Conservation (phyloP, 305 asterid species). For the Solanum hybrid region DNA sequence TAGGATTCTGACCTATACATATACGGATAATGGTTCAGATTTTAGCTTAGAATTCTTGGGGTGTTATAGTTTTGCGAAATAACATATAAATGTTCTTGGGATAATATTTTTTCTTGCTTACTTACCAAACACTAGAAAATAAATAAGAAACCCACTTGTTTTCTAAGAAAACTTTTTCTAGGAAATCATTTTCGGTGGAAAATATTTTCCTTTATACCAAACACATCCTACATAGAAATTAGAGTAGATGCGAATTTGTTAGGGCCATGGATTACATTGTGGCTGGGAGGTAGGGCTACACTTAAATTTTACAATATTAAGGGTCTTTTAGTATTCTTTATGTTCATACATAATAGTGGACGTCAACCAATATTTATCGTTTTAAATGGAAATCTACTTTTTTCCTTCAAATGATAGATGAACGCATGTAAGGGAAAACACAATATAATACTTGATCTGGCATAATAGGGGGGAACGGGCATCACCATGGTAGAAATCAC, state of each 20-base stretch:
- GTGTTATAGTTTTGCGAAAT: background rate
- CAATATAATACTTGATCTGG: background rate
- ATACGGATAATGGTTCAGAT: background rate
- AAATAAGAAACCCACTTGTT: background rate
- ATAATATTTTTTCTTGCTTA: too few species aligned
- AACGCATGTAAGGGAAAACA: background rate
- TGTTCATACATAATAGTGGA: background rate
- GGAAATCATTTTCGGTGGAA: background rate
- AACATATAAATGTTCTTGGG: background rate
- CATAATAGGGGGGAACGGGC: background rate
- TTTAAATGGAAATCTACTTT: background rate
- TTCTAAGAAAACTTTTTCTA: background rate
- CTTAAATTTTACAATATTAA: background rate
- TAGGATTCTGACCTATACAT: background rate
- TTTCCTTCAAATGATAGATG: background rate
- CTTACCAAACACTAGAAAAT: background rate
- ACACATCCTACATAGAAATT: background rate
- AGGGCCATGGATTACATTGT: background rate
- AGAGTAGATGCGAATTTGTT: background rate
- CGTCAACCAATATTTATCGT: background rate
- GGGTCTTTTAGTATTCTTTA: background rate
- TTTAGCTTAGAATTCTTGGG: background rate
- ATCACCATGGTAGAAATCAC: background rate
- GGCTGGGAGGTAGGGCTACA: background rate
- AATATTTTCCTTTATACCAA: background rate